These are phyloP conservation scores for Austroboletus festivus DNA, from an alignment of 768 basidiomycete species.

Conservation along the genomic window DNA sequence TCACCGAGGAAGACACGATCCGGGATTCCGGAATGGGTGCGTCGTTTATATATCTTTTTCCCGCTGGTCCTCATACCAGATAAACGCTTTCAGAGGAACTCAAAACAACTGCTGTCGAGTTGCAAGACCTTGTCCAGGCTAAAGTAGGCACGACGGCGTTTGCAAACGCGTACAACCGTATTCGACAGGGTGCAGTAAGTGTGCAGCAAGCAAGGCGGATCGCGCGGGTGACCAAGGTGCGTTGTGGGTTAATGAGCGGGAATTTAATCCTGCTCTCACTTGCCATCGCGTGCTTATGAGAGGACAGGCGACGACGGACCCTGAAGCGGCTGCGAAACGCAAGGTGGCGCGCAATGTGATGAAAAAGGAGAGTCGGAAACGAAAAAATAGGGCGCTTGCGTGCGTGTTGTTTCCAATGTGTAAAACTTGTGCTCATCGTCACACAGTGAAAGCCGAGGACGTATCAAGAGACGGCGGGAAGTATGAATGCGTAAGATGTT, in stretches of 20 bases:
- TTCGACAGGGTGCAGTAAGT: constrained; percentile 66
- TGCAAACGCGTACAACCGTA: constrained; percentile 71
- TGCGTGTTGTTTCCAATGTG: constrained; percentile 37
- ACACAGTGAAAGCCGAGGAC: constrained; percentile 47
- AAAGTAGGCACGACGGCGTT: constrained; percentile 90
- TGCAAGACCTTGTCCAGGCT: constrained; percentile 81
- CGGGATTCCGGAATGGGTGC: constrained; percentile 75
- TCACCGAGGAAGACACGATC: constrained; percentile 83
- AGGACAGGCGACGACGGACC: constrained; percentile 63
- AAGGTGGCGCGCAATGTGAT: constrained; percentile 66
- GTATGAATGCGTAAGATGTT: too few relatives aligned
- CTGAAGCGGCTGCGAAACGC: constrained; percentile 71
- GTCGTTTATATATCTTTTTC: constrained; percentile 19
- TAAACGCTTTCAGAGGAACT: constrained; percentile 62
- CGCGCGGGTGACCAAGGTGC: constrained; percentile 48
- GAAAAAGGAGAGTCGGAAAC: constrained; percentile 85
- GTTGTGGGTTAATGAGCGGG: constrained; percentile 16
- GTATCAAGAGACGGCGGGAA: constrained; percentile 44
- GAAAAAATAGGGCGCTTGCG: constrained; percentile 63
- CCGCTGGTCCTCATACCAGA: background rate
- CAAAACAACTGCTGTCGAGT: constrained; percentile 73
- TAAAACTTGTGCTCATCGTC: background rate
- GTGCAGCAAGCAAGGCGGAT: constrained; percentile 72
- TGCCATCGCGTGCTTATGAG: background rate
- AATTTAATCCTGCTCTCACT: too few relatives aligned